Evolutionary conservation across 1,139 yeast genomes (phyloP).

Genomic region (Debaryomyces coudertii): DNA sequence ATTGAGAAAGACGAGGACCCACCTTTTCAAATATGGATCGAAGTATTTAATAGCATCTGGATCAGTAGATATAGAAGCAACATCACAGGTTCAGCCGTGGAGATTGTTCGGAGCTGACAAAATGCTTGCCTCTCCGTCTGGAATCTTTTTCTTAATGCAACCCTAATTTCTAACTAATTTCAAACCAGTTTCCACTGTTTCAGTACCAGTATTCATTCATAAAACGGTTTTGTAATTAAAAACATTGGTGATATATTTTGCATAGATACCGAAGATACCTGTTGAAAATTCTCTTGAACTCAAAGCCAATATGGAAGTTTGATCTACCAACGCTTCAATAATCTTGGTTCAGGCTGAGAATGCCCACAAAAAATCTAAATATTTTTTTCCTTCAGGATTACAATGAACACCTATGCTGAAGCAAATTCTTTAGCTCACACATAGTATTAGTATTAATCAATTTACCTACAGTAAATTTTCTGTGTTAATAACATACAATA

Average conservation of each 20-base stretch:
- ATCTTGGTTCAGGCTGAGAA: constrained; percentile 96
- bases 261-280: constrained; percentile 84
- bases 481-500: too few species aligned
- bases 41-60: constrained; percentile 87
- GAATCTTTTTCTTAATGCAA: constrained; percentile 82
- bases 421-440: too few species aligned
- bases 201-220: constrained; percentile 99
- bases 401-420: constrained; percentile 93
- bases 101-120: constrained; percentile 86
- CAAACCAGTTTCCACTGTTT: constrained; percentile 95
- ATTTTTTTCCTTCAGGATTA: constrained; percentile 96
- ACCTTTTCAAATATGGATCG: constrained; percentile 90
- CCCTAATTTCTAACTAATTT: constrained; percentile 98
- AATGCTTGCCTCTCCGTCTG: constrained; percentile 81
- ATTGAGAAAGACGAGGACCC: constrained; percentile 80
- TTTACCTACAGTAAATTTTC: too few species aligned
- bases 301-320: constrained; percentile 80
- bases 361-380: constrained; percentile 86
- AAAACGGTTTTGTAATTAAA: constrained; percentile 90
- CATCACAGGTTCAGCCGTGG: constrained; percentile 96
- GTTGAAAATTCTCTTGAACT: constrained; percentile 93
- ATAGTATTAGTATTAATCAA: too few species aligned
- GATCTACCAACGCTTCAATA: constrained; percentile 80
- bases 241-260: constrained; percentile 85
- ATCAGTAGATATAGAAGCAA: constrained; percentile 94